Conservation (phyloP, 2,329 filamentous ascomycete species). For the Parascedosporium putredinis region DNA sequence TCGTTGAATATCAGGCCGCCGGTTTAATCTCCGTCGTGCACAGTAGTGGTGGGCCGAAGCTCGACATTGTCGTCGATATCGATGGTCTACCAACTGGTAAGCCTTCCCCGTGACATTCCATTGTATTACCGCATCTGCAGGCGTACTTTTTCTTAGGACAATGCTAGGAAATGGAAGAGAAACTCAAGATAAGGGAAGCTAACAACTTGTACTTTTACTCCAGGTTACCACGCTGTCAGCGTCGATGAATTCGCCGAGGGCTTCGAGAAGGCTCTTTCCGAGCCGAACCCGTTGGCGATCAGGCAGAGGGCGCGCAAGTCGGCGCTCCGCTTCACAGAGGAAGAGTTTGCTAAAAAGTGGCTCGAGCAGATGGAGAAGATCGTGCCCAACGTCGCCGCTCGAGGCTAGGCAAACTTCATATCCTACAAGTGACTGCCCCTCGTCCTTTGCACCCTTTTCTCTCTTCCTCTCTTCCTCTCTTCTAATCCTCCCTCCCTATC, state of each 20-base stretch:
- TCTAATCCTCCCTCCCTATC: too few relatives aligned
- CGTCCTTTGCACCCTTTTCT: too few relatives aligned
- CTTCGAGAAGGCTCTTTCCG: slow-evolving; percentile 65
- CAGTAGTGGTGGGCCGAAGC: slow-evolving; percentile 81
- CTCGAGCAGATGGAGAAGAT: slow-evolving; percentile 62
- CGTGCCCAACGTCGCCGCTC: slow-evolving; percentile 37
- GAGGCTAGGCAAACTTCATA: slow-evolving; percentile 11
- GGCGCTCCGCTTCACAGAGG: slow-evolving; percentile 76
- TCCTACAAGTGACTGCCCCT: too few relatives aligned
- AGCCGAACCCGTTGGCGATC: slow-evolving; percentile 65
- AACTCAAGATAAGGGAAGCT: too few relatives aligned
- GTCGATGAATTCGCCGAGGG: slow-evolving; percentile 67
- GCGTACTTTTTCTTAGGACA: too few relatives aligned
- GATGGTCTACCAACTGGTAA: slow-evolving; percentile 69
- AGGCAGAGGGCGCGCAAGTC: slow-evolving; percentile 66
- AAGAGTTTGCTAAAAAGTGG: slow-evolving; percentile 76
- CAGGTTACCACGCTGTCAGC: slow-evolving; percentile 78
- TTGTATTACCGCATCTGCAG: too few relatives aligned
- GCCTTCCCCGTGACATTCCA: slow-evolving; percentile 12
- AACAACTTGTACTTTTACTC: slow-evolving; percentile 12
- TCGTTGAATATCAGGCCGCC: slow-evolving; percentile 95
- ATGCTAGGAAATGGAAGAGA: too few relatives aligned
- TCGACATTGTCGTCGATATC: slow-evolving; percentile 80
- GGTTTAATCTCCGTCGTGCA: slow-evolving; percentile 90
- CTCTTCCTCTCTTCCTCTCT: neutral